Conservation (phyloP, 208 protist genomes). For the Acanthamoeba culbertsoni region DNA sequence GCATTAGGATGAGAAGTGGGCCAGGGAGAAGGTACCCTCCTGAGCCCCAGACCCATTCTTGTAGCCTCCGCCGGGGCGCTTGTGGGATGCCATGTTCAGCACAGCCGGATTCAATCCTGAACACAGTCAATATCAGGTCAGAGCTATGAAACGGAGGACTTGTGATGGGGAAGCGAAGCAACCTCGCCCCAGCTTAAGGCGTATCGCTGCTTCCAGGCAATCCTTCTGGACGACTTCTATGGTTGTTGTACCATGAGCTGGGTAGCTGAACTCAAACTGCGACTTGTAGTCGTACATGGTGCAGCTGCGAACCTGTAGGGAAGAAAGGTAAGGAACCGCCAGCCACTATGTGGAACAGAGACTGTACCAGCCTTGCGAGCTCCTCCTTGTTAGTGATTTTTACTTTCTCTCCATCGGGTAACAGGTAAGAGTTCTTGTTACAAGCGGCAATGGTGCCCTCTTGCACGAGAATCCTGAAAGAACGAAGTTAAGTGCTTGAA, state of each 20-base stretch:
- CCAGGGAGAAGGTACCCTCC: neutral
- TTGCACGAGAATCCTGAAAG: neutral
- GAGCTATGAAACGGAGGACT: neutral
- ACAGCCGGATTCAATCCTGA: conserved; percentile 40
- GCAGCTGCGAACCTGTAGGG: neutral
- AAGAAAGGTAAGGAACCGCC: neutral
- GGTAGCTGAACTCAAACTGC: conserved; percentile 10
- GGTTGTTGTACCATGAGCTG: neutral
- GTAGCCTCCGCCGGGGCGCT: conserved; percentile 21
- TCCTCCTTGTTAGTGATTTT: neutral
- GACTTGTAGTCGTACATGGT: neutral
- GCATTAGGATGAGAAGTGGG: neutral
- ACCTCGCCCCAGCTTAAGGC: neutral
- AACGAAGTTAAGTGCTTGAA: neutral
- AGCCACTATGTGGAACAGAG: neutral
- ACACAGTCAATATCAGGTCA: neutral
- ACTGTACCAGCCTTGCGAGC: neutral
- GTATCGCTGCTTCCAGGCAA: neutral
- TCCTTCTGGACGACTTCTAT: neutral
- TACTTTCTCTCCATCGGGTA: neutral
- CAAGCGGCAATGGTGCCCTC: neutral
- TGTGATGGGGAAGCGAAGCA: neutral
- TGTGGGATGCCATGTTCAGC: conserved; percentile 54
- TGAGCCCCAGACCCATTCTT: neutral
- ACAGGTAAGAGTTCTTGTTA: neutral